Evolutionary conservation across 177 flowering plant genomes (phyloP), one percentile per base, ranked within the genome.

Genomic region (Vitis hybrid): DNA sequence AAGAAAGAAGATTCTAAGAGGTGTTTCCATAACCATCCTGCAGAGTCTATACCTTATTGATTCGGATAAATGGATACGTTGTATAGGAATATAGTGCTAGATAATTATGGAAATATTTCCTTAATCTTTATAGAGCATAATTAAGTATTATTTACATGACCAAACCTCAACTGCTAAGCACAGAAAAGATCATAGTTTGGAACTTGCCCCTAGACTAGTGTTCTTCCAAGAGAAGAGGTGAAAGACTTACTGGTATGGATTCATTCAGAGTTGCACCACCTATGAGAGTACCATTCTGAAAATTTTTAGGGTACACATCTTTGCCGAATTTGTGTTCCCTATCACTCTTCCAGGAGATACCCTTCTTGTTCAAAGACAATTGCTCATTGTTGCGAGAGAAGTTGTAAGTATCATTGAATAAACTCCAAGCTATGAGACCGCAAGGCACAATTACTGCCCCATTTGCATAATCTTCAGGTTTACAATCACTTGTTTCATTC

Each of bases 341-440:
- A 71, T 95, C 99, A 81, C 99, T 95, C 81, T 89, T 86, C 98
- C 97, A 92, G 57, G 98, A 80, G 64, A 95, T 95, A 30, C 49
- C 87, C 62, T 65, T 87, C 83, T 88, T 91, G 84, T 88, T 91
- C 70, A 95, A 82, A 1, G 65, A 3, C 73, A 95, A 32, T 13
- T 52, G 64, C 68, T 50, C 18, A 67, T 80, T 82, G 54, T 80
- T 82, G 72, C 73, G 77, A 45, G 91, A 70, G 74, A 95, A 89
- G 55, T 34, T 80, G 68, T 90, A 95, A 21, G 98, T 95, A 74
- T 93, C 99, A 75, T 95, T 95, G 74, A 95, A 95, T 81, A 95
- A 78, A 79, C 99, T 95, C 99, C 99, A 95, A 5, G 99, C 99
- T 58, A 95, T 92, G 59, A 95, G 97, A 72, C 99, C 99, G 80